Base-by-base conservation (phyloP, 495 filamentous ascomycete species). In the Mytilinidion resinicola region DNA sequence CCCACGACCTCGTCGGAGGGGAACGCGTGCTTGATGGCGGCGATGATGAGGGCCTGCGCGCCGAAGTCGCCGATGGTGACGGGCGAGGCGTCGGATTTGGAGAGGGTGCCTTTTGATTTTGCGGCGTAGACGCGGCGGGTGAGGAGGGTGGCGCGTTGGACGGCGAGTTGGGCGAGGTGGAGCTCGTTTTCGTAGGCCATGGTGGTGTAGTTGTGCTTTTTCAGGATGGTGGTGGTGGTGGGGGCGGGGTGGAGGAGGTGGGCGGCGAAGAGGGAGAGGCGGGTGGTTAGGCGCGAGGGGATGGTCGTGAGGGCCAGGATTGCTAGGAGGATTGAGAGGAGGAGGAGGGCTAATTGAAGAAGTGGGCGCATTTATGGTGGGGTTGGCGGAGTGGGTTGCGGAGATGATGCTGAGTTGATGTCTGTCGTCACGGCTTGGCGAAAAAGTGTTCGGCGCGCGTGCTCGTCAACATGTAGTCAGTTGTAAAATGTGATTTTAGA, bases 31-130 rank as follows among this genome's bases (percentile, higher is more conserved):
- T 85, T 83, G 58, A 98, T 83, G 48, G 93, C 91, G 56, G 84
- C 80, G 65, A 97, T 96, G 69, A 97, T 95, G 60, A 97, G 80
- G 38, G 95, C 95, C 76, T 98, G 93, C 54, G 95, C 93, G 64
- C 95, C 95, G 68, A 95, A 96, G 76, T 98, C 93, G 69, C 91
- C 93, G 62, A 97, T 91, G 34, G 93, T 98, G 62, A 98, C 93
- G 59, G 95, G 93, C 21, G 95, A 97, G 62, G 85, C 85, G 76
- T 98, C 95, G 70, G 88, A 85, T 77, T 97, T 99, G 65, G 86
- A 88, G 36, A 95, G 78, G 53, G 93, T 96, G 57, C 91, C 91
- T 76, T 97, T 97, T 63, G 90, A 85, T 69, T 86, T 89, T 56
- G 89, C 85, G 74, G 88, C 84, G 81, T 95, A 97, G 72, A 97